These are phyloP conservation scores for Aeschynomene evenia DNA, from an alignment of 306 rosid genomes.

Conservation along the genomic window DNA sequence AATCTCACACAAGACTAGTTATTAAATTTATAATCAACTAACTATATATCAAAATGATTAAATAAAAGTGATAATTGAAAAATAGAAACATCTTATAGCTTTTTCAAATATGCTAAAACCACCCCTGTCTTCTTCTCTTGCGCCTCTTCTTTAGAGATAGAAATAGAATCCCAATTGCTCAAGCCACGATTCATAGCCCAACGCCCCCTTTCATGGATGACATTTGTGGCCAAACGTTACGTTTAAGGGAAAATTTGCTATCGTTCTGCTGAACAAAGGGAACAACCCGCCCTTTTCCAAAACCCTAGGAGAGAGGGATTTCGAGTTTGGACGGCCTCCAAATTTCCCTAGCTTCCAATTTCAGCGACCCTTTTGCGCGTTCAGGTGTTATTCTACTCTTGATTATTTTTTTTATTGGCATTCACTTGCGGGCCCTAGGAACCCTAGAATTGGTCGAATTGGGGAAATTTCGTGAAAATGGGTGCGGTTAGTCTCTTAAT, in stretches of 20 bases:
- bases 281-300: conserved; percentile 33
- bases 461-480: conserved; percentile 29
- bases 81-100: too few relatives aligned
- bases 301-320: conserved; percentile 81
- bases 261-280: conserved; percentile 31
- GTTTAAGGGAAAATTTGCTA: conserved; percentile 54
- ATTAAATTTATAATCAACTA: too few relatives aligned
- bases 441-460: conserved; percentile 66
- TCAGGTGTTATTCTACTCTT: conserved; percentile 49
- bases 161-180: conserved; percentile 40
- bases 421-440: conserved; percentile 28
- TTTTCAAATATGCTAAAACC: too few relatives aligned
- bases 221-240: conserved; percentile 49
- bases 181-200: conserved; percentile 22
- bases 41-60: too few relatives aligned
- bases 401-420: conserved; percentile 37
- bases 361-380: conserved; percentile 33
- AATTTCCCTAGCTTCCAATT: conserved; percentile 49
- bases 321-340: conserved; percentile 28
- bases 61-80: too few relatives aligned
- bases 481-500: conserved; percentile 42
- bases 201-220: conserved; percentile 56
- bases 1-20: too few relatives aligned
- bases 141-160: too few relatives aligned
- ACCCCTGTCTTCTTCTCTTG: conserved; percentile 27